phyloP scores from a whole-genome alignment of 1,284 basidiomycete genomes.

The Cryptococcus maquisensis region DNA sequence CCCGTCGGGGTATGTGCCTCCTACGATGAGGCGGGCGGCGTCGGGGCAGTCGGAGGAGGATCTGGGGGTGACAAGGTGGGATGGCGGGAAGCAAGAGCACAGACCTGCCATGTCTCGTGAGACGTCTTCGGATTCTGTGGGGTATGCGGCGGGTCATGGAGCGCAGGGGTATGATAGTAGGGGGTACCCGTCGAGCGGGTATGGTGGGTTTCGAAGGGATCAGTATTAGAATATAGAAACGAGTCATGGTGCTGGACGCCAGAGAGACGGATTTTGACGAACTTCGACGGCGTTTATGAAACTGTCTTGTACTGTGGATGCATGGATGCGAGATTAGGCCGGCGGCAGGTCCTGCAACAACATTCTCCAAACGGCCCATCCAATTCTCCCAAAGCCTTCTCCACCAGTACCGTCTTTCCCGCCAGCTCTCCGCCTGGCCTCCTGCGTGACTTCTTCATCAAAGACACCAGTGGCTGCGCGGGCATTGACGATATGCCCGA shows the following conservation, averaged over 20 bases:
- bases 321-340: neutral
- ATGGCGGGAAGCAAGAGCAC: conserved; percentile 9
- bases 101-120: neutral
- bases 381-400: conserved; percentile 51
- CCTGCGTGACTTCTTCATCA: conserved; percentile 38
- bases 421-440: conserved; percentile 48
- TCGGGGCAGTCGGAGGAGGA: conserved; percentile 9
- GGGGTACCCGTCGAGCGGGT: neutral
- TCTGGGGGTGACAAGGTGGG: conserved; percentile 17
- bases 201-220: neutral
- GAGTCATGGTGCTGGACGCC: neutral
- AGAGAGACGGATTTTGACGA: neutral
- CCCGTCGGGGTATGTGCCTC: conserved; percentile 20
- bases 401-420: conserved; percentile 47
- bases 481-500: conserved; percentile 49
- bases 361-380: conserved; percentile 50
- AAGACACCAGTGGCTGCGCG: conserved; percentile 49
- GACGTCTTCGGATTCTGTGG: neutral
- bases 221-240: neutral
- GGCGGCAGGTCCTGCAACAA: conserved; percentile 44
- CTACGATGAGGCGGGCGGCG: conserved; percentile 16
- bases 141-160: neutral
- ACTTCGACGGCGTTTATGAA: neutral
- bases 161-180: neutral
- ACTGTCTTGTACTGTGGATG: neutral